These are phyloP conservation scores for Chaetomium olivaceum DNA, from an alignment of 2,329 filamentous ascomycete genomes.

Conservation along the genomic window DNA sequence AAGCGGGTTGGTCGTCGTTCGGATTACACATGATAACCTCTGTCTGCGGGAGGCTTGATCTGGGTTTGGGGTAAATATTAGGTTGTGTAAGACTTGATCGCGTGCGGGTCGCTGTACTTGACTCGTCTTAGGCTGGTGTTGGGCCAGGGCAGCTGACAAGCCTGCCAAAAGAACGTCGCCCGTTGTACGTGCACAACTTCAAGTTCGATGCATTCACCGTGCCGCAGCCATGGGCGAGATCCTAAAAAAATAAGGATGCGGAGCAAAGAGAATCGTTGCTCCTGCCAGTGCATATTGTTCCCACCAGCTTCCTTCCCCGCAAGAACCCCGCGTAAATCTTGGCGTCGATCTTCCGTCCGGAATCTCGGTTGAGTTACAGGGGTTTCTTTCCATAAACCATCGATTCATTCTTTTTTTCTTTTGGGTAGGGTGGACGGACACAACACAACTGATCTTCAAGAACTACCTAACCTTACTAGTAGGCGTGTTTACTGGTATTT, in stretches of 20 bases:
- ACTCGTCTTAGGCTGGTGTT: too few relatives aligned
- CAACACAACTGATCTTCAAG: too few relatives aligned
- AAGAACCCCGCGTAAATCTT: background rate
- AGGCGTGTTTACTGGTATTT: too few relatives aligned
- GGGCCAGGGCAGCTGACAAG: background rate
- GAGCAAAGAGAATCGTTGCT: background rate
- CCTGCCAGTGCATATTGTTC: background rate
- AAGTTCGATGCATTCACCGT: background rate
- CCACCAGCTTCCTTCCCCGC: background rate
- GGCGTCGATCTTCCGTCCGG: background rate
- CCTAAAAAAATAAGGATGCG: background rate
- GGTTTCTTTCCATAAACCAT: too few relatives aligned
- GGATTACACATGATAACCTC: slow-evolving; percentile 24
- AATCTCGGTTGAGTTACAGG: background rate
- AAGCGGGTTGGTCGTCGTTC: slow-evolving; percentile 7
- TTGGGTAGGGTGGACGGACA: too few relatives aligned
- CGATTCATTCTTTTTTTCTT: too few relatives aligned
- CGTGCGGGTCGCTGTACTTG: background rate
- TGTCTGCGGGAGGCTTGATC: background rate
- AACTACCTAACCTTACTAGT: too few relatives aligned
- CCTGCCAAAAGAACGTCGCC: background rate
- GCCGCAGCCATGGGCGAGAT: background rate
- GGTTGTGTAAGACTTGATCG: background rate
- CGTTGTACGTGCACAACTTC: background rate
- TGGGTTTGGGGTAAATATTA: background rate